Conservation (phyloP, 495 filamentous ascomycete genomes). For the Xylaria curta region DNA sequence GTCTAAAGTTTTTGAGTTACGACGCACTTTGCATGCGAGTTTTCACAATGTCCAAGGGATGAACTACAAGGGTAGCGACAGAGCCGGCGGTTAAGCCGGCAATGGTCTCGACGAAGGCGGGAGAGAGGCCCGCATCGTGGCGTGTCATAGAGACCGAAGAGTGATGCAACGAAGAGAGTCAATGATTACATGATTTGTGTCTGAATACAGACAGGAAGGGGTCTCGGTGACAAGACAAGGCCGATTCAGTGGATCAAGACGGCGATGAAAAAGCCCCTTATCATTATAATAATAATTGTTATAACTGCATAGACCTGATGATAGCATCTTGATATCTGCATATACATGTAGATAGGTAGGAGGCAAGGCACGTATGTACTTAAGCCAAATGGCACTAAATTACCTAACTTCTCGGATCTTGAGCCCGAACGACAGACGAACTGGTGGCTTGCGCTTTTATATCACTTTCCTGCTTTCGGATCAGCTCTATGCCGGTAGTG, state of each 20-base stretch:
- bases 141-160: conserved; percentile 46
- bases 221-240: not conserved
- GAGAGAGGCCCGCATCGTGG: conserved; percentile 63
- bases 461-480: not conserved
- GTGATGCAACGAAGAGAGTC: not conserved
- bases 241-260: not conserved
- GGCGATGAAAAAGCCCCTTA: conserved; percentile 2
- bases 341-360: not conserved
- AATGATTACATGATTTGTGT: conserved; percentile 19
- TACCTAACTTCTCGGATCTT: not conserved
- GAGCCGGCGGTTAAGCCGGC: conserved; percentile 90
- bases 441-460: not conserved
- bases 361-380: not conserved
- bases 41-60: conserved; percentile 94
- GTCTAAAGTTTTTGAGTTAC: too few relatives aligned
- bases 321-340: not conserved
- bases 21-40: conserved; percentile 84
- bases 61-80: conserved; percentile 79
- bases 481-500: conserved; percentile 10
- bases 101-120: conserved; percentile 84
- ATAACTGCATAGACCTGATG: not conserved
- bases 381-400: not conserved
- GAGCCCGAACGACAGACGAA: not conserved
- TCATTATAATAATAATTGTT: too few relatives aligned
- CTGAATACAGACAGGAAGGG: not conserved